Conservation (phyloP, 148 eudicot genomes). For the Vaccinium vitisidaea region DNA sequence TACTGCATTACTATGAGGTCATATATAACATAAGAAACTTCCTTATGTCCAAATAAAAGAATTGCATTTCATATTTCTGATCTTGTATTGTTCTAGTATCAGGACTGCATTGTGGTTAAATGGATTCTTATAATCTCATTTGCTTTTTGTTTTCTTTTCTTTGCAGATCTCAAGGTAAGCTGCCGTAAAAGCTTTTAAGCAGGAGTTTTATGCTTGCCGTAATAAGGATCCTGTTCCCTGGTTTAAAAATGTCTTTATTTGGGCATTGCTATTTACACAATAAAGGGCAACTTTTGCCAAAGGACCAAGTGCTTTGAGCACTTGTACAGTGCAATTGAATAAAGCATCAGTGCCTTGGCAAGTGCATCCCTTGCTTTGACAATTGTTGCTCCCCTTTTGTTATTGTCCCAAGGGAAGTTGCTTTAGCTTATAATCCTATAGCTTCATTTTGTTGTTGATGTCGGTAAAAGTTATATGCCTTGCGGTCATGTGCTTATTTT, state of each 20-base stretch:
- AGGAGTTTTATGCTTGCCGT: constrained; percentile 5
- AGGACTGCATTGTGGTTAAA: neutral
- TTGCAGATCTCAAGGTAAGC: constrained; percentile 82
- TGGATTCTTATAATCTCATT: constrained; percentile 13
- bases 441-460: constrained; percentile 6
- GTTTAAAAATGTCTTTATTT: constrained; percentile 12
- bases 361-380: constrained; percentile 10
- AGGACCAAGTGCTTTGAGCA: neutral
- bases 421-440: neutral
- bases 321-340: neutral
- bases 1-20: neutral
- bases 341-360: neutral
- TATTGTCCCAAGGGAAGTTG: neutral
- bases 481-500: neutral
- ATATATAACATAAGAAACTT: neutral
- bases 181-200: constrained; percentile 20
- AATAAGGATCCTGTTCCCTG: constrained; percentile 13
- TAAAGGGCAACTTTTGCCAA: neutral
- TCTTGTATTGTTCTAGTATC: neutral
- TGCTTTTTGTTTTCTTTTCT: constrained; percentile 25
- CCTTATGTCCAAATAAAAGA: neutral
- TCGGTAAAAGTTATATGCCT: neutral
- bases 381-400: neutral
- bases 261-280: constrained; percentile 1
- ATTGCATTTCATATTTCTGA: neutral